Evolutionary conservation across 1,139 yeast genomes (phyloP).

Genomic region (Diutina mesorugosa): DNA sequence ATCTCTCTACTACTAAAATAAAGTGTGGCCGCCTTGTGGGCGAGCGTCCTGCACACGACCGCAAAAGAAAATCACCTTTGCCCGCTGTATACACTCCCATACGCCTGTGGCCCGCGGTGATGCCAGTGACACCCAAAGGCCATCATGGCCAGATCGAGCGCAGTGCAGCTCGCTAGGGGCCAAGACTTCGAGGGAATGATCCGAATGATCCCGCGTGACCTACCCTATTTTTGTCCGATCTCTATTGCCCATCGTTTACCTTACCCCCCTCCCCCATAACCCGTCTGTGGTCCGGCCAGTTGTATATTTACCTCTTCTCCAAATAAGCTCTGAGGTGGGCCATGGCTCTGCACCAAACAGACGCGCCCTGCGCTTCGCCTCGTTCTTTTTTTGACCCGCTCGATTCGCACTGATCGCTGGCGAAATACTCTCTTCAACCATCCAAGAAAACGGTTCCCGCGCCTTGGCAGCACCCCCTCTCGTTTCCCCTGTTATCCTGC

Average conservation of each 20-base stretch:
- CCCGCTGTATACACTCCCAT: background rate
- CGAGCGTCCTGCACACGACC: background rate
- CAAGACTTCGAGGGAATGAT: no score
- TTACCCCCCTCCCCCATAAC: no score
- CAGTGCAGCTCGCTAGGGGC: background rate
- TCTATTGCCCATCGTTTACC: no score
- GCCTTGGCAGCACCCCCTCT: background rate
- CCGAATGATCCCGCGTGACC: no score
- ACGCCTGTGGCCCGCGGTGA: background rate
- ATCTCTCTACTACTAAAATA: background rate
- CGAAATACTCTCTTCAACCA: background rate
- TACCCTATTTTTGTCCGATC: no score
- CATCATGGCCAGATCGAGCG: background rate
- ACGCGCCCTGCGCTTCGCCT: background rate
- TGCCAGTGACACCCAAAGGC: background rate
- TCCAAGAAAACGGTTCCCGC: background rate
- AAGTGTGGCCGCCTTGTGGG: background rate
- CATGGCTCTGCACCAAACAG: background rate
- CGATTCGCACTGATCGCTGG: background rate
- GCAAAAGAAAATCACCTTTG: background rate
- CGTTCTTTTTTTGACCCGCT: background rate
- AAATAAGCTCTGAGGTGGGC: background rate
- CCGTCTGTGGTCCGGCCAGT: no score
- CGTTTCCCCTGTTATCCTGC: background rate
- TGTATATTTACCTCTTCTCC: background rate